Evolutionary conservation across 2,329 filamentous ascomycete genomes (phyloP), one percentile per base, ranked within the genome.

Genomic region (Colletotrichum musicola): DNA sequence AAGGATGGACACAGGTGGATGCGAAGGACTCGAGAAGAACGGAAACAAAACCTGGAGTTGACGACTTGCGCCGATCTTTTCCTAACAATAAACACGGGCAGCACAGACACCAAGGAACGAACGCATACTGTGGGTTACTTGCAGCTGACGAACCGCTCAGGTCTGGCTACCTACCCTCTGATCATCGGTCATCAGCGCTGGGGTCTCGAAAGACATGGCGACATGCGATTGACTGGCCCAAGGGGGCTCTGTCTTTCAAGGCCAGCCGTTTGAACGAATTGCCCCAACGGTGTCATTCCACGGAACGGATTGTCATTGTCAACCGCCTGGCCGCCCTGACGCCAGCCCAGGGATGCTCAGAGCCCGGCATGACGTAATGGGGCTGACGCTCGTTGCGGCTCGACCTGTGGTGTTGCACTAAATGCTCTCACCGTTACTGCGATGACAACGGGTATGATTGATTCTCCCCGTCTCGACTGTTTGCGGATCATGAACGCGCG

Each of bases 301-400:
- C 30, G 30, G 30, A 35, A 35, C 30, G 30, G 30, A 35, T 9
- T 35, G 30, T 10, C 30, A 35, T 9, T 35, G 30, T 10, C 30
- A 35, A 35, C 30, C 30, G 30, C 30, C 30, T 35, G 9, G 30
- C 10, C 30, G 7, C 30, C 47, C 49, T 42, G 49, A 61, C 49
- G 27, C 56, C 47, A 68, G 60, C 38, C 53, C 54, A 53, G 27
- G 54, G 54, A 13, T 68, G 27, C 38, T 13, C 51, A 54, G 46
- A 30, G 13, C 53, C 46, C 20, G 53, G 44, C 46, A 59, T 68
- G 65, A 59, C 61, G 61, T 64, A 68, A 58, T 20, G 46, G 49
- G 42, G 63, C 50, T 55, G 40, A 30, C 57, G 27, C 56, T 61
- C 14, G 35, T 16, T 20, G 18, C 16, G 25, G 38, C 16, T 58